Conservation (phyloP, 805 yeast genomes). For the Grigorovia yakushimaensis region DNA sequence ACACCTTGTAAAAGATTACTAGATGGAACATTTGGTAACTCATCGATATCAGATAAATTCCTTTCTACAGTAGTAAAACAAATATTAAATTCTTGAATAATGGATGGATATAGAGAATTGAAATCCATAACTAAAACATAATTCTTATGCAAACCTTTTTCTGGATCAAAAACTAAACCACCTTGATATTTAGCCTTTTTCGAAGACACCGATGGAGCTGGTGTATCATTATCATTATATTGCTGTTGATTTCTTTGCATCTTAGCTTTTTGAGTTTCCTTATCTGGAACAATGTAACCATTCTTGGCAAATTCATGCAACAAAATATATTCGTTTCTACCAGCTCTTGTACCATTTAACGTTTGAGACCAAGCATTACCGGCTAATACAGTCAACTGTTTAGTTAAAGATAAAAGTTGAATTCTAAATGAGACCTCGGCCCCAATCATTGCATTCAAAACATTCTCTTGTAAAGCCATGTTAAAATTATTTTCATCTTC, state of each 20-base stretch:
- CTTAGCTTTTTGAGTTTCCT: slow-evolving; percentile 38
- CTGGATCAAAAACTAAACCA: slow-evolving; percentile 95
- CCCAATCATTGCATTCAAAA: slow-evolving; percentile 53
- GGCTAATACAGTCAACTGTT: slow-evolving; percentile 84
- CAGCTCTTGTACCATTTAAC: slow-evolving; percentile 88
- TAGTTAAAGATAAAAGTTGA: slow-evolving; percentile 81
- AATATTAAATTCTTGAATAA: slow-evolving; percentile 92
- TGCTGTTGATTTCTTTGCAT: slow-evolving; percentile 27
- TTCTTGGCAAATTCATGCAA: slow-evolving; percentile 81
- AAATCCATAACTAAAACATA: slow-evolving; percentile 93
- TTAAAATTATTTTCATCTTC: slow-evolving; percentile 59
- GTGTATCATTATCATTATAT: slow-evolving; percentile 27
- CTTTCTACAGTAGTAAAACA: slow-evolving; percentile 93
- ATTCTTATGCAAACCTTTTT: slow-evolving; percentile 84
- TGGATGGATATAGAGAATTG: slow-evolving; percentile 93
- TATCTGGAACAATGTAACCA: slow-evolving; percentile 82
- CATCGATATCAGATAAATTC: slow-evolving; percentile 44
- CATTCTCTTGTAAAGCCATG: slow-evolving; percentile 62
- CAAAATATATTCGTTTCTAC: slow-evolving; percentile 87
- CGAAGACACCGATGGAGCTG: slow-evolving; percentile 36
- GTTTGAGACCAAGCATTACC: slow-evolving; percentile 98
- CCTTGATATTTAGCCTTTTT: slow-evolving; percentile 76
- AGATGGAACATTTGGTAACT: slow-evolving; percentile 61
- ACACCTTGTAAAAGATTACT: slow-evolving; percentile 60
- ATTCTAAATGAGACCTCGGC: slow-evolving; percentile 72